phyloP scores from a whole-genome alignment of 2,329 filamentous ascomycete species.

The Xylaria sp. region DNA sequence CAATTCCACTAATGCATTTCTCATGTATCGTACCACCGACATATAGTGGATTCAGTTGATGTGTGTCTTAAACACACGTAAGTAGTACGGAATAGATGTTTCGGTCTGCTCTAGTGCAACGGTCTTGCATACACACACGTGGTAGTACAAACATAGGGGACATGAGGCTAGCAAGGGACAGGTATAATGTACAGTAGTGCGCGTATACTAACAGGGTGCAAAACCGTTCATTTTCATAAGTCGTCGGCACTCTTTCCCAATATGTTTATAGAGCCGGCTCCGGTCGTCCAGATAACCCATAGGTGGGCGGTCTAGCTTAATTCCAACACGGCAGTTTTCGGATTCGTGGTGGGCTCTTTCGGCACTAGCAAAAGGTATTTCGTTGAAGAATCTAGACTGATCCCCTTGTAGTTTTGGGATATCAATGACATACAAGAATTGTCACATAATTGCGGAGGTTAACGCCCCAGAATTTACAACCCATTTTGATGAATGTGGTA shows the following conservation, averaged over 20 bases:
- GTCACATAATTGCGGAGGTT: too few species aligned
- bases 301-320: too few species aligned
- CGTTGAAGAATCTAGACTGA: too few species aligned
- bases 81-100: background rate
- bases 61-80: background rate
- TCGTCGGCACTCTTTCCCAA: constrained; percentile 15
- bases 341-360: too few species aligned
- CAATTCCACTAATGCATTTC: constrained; percentile 5
- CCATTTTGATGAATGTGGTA: background rate
- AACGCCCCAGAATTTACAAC: too few species aligned
- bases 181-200: background rate
- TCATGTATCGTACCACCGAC: constrained; percentile 22
- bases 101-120: constrained; percentile 18
- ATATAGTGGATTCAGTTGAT: background rate
- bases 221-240: constrained; percentile 13
- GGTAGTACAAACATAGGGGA: constrained; percentile 3
- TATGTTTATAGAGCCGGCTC: constrained; percentile 9
- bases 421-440: too few species aligned
- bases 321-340: too few species aligned
- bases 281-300: constrained; percentile 4
- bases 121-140: constrained; percentile 3
- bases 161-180: background rate
- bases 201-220: background rate
- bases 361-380: too few species aligned
- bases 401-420: too few species aligned